Evolutionary conservation across 345 rosid genomes (phyloP).

Genomic region (Rubroshorea leprosula): DNA sequence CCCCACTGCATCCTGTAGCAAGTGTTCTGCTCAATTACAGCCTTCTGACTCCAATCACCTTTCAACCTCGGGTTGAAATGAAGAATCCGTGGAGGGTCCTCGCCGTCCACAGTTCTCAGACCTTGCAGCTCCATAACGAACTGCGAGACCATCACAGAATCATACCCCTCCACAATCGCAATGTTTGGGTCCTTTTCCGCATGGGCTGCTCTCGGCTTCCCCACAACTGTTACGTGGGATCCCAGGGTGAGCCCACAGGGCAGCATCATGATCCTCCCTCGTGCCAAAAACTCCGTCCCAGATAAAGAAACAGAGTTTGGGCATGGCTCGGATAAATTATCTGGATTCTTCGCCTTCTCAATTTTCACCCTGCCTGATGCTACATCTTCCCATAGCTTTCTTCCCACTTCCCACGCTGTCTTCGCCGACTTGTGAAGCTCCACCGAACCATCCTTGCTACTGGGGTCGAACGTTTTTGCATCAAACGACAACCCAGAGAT

Average conservation of each 20-base stretch:
- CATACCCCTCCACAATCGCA: slow-evolving; percentile 37
- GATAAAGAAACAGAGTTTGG: slow-evolving; percentile 57
- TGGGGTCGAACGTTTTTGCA: slow-evolving; percentile 45
- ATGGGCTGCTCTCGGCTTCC: slow-evolving; percentile 61
- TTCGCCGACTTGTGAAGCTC: slow-evolving; percentile 74
- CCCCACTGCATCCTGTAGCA: slow-evolving; percentile 99
- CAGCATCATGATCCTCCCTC: slow-evolving; percentile 49
- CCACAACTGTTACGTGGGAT: slow-evolving; percentile 82
- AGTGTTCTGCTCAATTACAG: slow-evolving; percentile 93
- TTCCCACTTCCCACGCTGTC: slow-evolving; percentile 69
- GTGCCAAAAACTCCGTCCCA: slow-evolving; percentile 48
- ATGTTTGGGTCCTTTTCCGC: slow-evolving; percentile 48
- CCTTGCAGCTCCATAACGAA: slow-evolving; percentile 85
- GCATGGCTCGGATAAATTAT: slow-evolving; percentile 47
- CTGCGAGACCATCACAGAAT: slow-evolving; percentile 62
- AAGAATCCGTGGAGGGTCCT: slow-evolving; percentile 90
- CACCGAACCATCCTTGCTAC: slow-evolving; percentile 50
- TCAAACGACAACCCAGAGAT: slow-evolving; percentile 57
- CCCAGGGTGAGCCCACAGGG: slow-evolving; percentile 90
- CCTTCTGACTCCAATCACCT: slow-evolving; percentile 83
- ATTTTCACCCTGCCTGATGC: slow-evolving; percentile 35
- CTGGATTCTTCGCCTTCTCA: slow-evolving; percentile 5
- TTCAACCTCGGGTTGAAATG: slow-evolving; percentile 89
- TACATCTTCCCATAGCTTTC: slow-evolving; percentile 62
- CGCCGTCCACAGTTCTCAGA: slow-evolving; percentile 79